These are phyloP conservation scores for Ulota crispa DNA, from an alignment of 225 moss, liverwort and hornwort genomes.

Conservation along the genomic window DNA sequence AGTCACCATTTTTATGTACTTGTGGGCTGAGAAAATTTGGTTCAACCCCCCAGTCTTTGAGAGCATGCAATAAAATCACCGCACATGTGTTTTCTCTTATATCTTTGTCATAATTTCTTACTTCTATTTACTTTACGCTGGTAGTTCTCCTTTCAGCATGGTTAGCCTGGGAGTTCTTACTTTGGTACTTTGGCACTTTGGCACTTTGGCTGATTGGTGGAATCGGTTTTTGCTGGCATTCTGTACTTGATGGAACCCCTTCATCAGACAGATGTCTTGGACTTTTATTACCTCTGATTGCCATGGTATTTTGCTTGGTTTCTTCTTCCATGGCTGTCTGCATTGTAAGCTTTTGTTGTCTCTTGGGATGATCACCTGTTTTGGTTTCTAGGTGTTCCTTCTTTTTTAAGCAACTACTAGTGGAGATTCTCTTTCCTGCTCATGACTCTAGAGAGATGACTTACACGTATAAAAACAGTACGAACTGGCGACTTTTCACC, in stretches of 20 bases:
- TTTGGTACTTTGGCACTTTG: not conserved
- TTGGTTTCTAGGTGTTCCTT: constrained; percentile 23
- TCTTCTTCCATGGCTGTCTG: not conserved
- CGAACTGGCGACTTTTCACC: not conserved
- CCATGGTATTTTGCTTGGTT: not conserved
- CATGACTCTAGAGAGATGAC: not conserved
- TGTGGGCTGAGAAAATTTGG: constrained; percentile 31
- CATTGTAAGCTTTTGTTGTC: not conserved
- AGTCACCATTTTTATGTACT: constrained; percentile 29
- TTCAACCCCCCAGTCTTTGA: constrained; percentile 32
- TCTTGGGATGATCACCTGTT: constrained; percentile 22
- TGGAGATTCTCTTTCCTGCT: not conserved
- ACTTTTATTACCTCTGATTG: constrained; percentile 9
- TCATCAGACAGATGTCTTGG: constrained; percentile 22
- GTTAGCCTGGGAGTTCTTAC: not conserved
- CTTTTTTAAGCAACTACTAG: not conserved
- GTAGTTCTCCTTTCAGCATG: not conserved
- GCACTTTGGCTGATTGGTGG: not conserved
- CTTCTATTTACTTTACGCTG: not conserved
- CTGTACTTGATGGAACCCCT: not conserved
- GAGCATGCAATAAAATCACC: constrained; percentile 33
- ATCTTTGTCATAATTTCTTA: not conserved
- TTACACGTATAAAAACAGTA: not conserved
- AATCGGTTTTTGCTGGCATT: not conserved
- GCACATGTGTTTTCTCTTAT: constrained; percentile 27